Evolutionary conservation across 1,139 yeast species (phyloP).

Genomic region (Protomyces lactucae-debilis): DNA sequence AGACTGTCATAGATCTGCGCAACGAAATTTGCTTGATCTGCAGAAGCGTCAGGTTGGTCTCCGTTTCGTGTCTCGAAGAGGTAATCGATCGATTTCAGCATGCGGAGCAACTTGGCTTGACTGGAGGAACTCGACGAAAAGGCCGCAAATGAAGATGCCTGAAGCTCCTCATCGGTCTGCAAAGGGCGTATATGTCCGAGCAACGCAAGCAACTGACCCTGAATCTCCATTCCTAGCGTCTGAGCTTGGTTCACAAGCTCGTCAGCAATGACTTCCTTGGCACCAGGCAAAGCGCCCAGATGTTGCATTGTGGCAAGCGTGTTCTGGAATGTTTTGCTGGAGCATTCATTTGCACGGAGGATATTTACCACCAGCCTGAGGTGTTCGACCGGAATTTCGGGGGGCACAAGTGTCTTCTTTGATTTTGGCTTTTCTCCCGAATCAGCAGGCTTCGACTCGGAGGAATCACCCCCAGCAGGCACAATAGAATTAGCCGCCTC

Average conservation of each 20-base stretch:
- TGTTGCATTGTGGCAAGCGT: constrained; percentile 80
- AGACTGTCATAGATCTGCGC: constrained; percentile 37
- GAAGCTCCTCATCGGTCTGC: constrained; percentile 46
- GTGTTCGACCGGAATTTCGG: constrained; percentile 60
- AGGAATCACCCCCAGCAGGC: not conserved
- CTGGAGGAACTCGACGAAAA: constrained; percentile 80
- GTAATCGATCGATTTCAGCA: constrained; percentile 83
- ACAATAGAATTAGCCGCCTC: not conserved
- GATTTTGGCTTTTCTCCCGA: not conserved
- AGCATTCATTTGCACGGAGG: constrained; percentile 78
- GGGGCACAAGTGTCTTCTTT: constrained; percentile 47
- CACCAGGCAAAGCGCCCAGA: constrained; percentile 57
- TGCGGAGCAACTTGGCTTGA: constrained; percentile 78
- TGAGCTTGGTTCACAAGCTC: constrained; percentile 68
- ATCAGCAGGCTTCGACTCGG: not conserved
- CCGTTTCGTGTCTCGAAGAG: constrained; percentile 38
- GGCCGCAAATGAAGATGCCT: constrained; percentile 53
- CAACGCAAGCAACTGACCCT: constrained; percentile 54
- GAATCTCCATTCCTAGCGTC: constrained; percentile 53
- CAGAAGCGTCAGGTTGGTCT: constrained; percentile 44
- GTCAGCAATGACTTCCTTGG: constrained; percentile 60
- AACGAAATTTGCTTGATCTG: constrained; percentile 36
- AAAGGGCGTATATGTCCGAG: constrained; percentile 46
- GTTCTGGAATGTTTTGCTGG: constrained; percentile 79
- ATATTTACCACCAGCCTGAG: constrained; percentile 62